Base-by-base conservation (phyloP, 768 basidiomycete species). In the Russula virescens region DNA sequence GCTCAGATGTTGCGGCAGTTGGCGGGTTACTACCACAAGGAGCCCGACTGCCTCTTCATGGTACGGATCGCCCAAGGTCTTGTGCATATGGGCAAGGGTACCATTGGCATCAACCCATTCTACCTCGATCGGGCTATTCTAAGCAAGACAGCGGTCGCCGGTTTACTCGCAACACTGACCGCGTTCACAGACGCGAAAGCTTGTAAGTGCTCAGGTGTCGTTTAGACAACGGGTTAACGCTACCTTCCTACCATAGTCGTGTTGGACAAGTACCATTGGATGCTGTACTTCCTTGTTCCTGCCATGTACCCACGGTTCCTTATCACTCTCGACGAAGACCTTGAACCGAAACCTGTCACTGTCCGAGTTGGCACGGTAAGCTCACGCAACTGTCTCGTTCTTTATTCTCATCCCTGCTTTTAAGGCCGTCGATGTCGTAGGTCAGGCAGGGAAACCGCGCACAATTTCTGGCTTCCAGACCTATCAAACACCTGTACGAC, bases 31-130 rank as follows among this genome's bases (percentile, higher is more conserved):
- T 99, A 99, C 75, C 83, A 90, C 76, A 98, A 98, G 73, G 97
- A 99, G 74, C 86, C 95, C 0, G 94, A 99, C 71, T 96, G 93
- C 72, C 75, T 98, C 69, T 98, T 99, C 74, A 90, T 92, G 81
- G 95, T 98, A 21, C 87, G 97, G 58, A 85, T 99, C 62, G 92
- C 96, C 2, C 90, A 98, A 75, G 97, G 97, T 21, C 76, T 98
- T 69, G 89, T 98, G n/a, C 94, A 98, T 74, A 95, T 98, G 95
- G 97, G 97, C 73, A 99, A 99, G 76, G 97, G 97, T 40, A 98
- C 95, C 16, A 91, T 99, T 71, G 91, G 91, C 13, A 78, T 99
- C 68, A 98, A 96, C 73, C 96, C 97, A 4, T 98, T 97, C 87
- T 98, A 91, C 82, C 83, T 83, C 38, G 96, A 98, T 74, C 84